Base-by-base conservation (phyloP, 345 rosid genomes). In the Jatropha curcas region DNA sequence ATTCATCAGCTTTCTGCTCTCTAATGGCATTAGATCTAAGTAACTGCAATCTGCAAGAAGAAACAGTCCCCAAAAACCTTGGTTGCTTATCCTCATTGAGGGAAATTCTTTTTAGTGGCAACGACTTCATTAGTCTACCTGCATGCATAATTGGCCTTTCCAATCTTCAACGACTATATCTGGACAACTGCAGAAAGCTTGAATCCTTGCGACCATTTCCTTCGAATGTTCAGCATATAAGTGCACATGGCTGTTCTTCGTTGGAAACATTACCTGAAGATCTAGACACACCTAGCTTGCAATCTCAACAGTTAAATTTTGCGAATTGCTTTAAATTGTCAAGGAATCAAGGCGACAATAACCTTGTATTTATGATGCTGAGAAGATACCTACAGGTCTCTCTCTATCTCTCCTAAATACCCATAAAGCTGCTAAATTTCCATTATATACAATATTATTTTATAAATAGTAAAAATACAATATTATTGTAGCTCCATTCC, bases 131-230 rank as follows among this genome's bases (percentile, higher is more conserved):
- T 6, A 31, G 60, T 39, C 27, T 67, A 19, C 73, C 78, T 20
- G 59, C 39, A 14, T 68, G 72, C 31, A 48, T 75, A 60, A 13
- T 16, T 10, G 27, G 30, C 43, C 67, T 60, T 24, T 16, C 56
- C 20, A 60, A 57, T 45, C 81, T 72, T 41, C 46, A 37, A 9
- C 2, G 1, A 24, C 61, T 67, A 10, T 2, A 37, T 8, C 53
- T 77, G 68, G 58, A 67, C 4, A 39, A 67, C 27, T 72, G 81
- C 73, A 67, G 45, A 63, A 59, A 43, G 62, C 81, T 77, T 72
- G 41, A 60, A 39, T 72, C 70, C 35, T 5, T 67, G 25, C 64
- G 22, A 14, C 67, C 45, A 55, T 46, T 66, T 67, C 76, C 81
- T 19, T 34, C 76, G 9, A 72, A 7, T 51, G 28, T 77, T 20